A percentile compares a stretch with the other conserved stretches of the same genome.
Evolutionary conservation across 192 early-diverging fungal species (phyloP).

Genomic region (Glomus cerebriforme): DNA sequence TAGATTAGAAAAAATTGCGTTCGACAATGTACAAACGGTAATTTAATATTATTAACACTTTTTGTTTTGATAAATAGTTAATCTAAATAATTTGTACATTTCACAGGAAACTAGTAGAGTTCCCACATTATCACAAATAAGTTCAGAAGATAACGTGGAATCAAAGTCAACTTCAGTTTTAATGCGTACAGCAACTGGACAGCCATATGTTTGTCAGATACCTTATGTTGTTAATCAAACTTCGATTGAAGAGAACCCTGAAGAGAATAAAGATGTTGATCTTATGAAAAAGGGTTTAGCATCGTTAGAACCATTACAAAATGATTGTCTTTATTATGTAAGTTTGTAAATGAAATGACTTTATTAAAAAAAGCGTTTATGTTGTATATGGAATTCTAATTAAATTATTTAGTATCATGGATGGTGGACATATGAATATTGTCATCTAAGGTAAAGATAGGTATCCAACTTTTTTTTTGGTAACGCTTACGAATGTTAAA

Average conservation of each 20-base stretch:
- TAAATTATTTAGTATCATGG: slow-evolving; percentile 32
- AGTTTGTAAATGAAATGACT: slow-evolving; percentile 28
- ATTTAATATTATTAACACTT: too few species aligned
- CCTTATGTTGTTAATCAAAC: slow-evolving; percentile 45
- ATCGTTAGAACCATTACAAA: slow-evolving; percentile 52
- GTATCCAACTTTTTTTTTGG: background rate
- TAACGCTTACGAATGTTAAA: too few species aligned
- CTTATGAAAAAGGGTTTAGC: slow-evolving; percentile 59
- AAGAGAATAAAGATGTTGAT: slow-evolving; percentile 38
- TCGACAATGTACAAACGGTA: background rate
- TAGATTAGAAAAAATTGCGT: background rate
- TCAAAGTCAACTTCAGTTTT: slow-evolving; percentile 33
- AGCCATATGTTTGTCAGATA: slow-evolving; percentile 57
- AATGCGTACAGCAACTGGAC: slow-evolving; percentile 46
- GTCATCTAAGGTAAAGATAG: slow-evolving; percentile 51
- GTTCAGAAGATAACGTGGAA: background rate
- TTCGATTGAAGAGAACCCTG: slow-evolving; percentile 16
- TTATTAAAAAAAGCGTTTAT: background rate
- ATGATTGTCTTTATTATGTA: slow-evolving; percentile 53
- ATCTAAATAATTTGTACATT: background rate
- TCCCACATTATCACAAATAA: background rate
- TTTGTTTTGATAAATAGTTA: background rate
- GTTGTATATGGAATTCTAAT: background rate
- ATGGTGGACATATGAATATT: slow-evolving; percentile 90
- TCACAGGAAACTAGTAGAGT: background rate